Percentiles rank a stretch among this genome's conserved stretches.
Evolutionary conservation across 768 basidiomycete species (phyloP).

Genomic region (Amanita phalloides): DNA sequence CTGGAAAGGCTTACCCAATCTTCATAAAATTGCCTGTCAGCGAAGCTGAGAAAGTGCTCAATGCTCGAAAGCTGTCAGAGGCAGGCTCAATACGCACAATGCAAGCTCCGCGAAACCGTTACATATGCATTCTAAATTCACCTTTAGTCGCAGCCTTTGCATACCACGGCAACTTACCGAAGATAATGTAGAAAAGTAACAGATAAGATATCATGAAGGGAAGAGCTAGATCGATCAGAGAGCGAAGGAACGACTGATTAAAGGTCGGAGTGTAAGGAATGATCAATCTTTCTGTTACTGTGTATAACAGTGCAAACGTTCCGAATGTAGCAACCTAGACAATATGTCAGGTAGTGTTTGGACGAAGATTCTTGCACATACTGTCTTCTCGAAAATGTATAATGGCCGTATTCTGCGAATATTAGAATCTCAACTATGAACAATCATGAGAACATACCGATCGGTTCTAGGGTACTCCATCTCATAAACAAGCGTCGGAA

Average conservation of each 20-base stretch:
- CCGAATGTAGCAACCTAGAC: slow-evolving; percentile 79
- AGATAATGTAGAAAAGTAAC: slow-evolving; percentile 77
- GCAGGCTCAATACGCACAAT: slow-evolving; percentile 37
- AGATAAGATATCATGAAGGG: slow-evolving; percentile 94
- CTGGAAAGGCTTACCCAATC: slow-evolving; percentile 58
- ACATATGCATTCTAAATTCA: slow-evolving; percentile 77
- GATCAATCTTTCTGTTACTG: slow-evolving; percentile 92
- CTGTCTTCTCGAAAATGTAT: slow-evolving; percentile 72
- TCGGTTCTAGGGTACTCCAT: slow-evolving; percentile 92
- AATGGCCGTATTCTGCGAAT: slow-evolving; percentile 53
- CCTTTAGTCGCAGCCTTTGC: background rate
- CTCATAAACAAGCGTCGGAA: slow-evolving; percentile 93
- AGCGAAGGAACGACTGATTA: slow-evolving; percentile 63
- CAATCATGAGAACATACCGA: slow-evolving; percentile 31
- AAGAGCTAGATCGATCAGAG: slow-evolving; percentile 75
- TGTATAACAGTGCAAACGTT: slow-evolving; percentile 88
- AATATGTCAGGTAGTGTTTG: slow-evolving; percentile 28
- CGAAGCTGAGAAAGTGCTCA: slow-evolving; percentile 48
- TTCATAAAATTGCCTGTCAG: slow-evolving; percentile 96
- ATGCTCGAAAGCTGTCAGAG: background rate
- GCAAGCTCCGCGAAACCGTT: slow-evolving; percentile 93
- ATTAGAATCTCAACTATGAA: slow-evolving; percentile 1
- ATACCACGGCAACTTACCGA: slow-evolving; percentile 36
- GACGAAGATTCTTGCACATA: slow-evolving; percentile 25
- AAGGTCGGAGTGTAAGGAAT: slow-evolving; percentile 65